These are phyloP conservation scores for Neonothopanus nambi DNA, from an alignment of 1,284 basidiomycete genomes.

Conservation along the genomic window DNA sequence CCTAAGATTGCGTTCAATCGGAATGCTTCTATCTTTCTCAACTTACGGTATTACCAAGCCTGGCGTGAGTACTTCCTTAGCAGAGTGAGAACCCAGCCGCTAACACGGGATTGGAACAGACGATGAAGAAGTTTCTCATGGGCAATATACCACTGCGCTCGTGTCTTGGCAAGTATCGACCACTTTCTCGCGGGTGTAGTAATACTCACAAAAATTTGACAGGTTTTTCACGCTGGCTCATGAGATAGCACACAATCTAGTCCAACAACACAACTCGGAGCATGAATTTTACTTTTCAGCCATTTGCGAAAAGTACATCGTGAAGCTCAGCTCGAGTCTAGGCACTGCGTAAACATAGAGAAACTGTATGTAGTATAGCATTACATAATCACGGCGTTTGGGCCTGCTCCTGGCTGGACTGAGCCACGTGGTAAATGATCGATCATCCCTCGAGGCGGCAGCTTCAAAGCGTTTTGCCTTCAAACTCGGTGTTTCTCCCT, in stretches of 20 bases:
- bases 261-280: constrained; percentile 77
- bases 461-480: too few species aligned
- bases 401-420: too few species aligned
- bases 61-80: constrained; percentile 69
- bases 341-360: too few species aligned
- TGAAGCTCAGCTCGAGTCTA: constrained; percentile 19
- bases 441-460: too few species aligned
- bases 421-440: too few species aligned
- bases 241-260: constrained; percentile 86
- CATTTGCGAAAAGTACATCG: constrained; percentile 72
- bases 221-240: constrained; percentile 93
- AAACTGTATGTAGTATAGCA: too few species aligned
- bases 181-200: neutral
- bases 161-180: constrained; percentile 66
- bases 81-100: neutral
- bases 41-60: constrained; percentile 82
- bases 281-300: constrained; percentile 95
- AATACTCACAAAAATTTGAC: neutral
- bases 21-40: constrained; percentile 87
- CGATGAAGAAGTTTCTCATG: constrained; percentile 63
- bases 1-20: constrained; percentile 94
- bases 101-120: constrained; percentile 43
- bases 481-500: too few species aligned
- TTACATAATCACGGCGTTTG: too few species aligned
- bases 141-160: constrained; percentile 66